Base-by-base conservation (phyloP, 169 alveolate species). In the Theileria orientalis region DNA sequence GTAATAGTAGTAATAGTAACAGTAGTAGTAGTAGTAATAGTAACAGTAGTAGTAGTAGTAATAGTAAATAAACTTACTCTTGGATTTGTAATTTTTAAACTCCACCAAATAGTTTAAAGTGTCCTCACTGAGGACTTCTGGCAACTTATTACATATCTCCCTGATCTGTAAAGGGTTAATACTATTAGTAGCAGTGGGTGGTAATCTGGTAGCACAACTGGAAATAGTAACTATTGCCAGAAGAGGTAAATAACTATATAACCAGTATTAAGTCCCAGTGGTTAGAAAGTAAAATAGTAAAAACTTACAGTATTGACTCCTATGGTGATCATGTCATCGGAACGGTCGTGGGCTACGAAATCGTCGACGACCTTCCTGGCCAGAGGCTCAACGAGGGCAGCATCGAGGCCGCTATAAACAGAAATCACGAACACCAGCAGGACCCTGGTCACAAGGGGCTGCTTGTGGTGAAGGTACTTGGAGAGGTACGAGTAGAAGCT, bases 351-450 rank as follows among this genome's bases (percentile, higher is more conserved):
- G 23, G 78, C 30, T 21, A 80, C 67, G 25, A 80, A 80, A 16
- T 80, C 69, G 41, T 72, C 62, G 27, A 72, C 21, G 3, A 80
- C 37, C 29, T 61, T 63, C 25, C 42, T 32, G n/a, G 94, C 82
- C 32, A 93, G 44, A 16, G 97, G 95, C 23, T 84, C 87, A 11
- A 95, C 69, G 47, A 92, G 93, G 9, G 85, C 91, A 21, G 94
- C 91, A 1, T 97, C 96, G 13, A 95, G 84, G 29, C 79, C 85
- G 11, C 87, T 93, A 78, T 95, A 97, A 41, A 92, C 77, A 0
- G 97, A 92, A 66, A 93, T 97, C 49, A 95, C 94, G 41, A 92
- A 71, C 47, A 93, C 85, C 9, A 96, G 95, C 60, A 95, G 73
- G 2, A 95, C 82, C 29, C 87, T 90, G 37, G 95, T 91, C 37